Base-by-base conservation (phyloP, 2,329 filamentous ascomycete species). In the Trichoderma polysporum region DNA sequence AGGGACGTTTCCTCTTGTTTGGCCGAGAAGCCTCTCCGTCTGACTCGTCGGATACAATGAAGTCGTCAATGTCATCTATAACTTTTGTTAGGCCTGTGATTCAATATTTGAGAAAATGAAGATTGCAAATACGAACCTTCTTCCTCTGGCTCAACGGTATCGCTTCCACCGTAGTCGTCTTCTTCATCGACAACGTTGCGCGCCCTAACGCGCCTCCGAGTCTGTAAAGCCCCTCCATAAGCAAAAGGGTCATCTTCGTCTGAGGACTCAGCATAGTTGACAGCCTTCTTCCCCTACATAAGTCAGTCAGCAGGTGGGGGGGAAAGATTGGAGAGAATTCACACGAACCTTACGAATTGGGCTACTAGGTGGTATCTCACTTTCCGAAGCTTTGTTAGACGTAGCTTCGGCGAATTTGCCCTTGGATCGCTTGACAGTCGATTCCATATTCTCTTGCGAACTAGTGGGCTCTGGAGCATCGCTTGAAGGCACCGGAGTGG, bases 231-330 rank as follows among this genome's bases (percentile, higher is more conserved):
- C 67, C 76, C 80, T 71, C 79, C 75, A 53, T 81, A 78, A 2
- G 79, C 76, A 74, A 94, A 90, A 0, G 91, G 87, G 52, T 94
- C 90, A 58, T 93, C 90, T 13, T 92, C 90, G 64, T 92, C 91
- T 52, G 92, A 92, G 1, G 92, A 93, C 74, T 97, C 94, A 70
- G 91, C 90, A 76, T 98, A 98, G 76, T 86, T 95, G 71, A 95
- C 85, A 0, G 77, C 76, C 74, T 86, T 88, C 72, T 83, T 87
- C 3, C 76, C 77, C 85, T 87, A 19, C 29, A 58, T 17, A 10
- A 31, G 67, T 22, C 37, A 52, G 60, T 49, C 49, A 59, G 49
- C 54, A 27, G 25, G 35, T 6, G 2, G 13, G 27, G 29, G 1
- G 6, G 31, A 5, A n/a, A n/a, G 2, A 15, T 10, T 37, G n/a